These are phyloP conservation scores for Solanum hybrid DNA, from an alignment of 305 asterid species.

Conservation along the genomic window DNA sequence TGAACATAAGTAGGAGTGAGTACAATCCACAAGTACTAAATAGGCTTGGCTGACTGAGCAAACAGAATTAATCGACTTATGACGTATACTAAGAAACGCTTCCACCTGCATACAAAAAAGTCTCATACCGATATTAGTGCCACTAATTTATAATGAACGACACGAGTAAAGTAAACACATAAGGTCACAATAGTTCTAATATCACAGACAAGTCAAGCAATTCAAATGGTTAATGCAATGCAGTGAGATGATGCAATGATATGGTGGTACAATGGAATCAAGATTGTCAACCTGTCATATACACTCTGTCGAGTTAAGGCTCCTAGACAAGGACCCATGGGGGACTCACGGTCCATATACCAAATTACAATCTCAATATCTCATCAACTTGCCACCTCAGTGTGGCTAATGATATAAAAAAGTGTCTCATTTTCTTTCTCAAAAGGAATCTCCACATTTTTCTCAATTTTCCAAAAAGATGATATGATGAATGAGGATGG, in stretches of 20 bases:
- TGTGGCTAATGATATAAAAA: background rate
- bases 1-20: background rate
- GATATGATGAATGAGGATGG: too few species aligned
- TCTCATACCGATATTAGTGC: background rate
- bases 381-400: background rate
- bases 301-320: background rate
- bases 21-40: background rate
- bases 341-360: background rate
- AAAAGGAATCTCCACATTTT: too few species aligned
- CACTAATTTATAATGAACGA: background rate
- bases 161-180: background rate
- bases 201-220: background rate
- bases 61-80: background rate
- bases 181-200: background rate
- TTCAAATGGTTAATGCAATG: background rate
- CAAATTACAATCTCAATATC: background rate
- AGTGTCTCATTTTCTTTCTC: background rate
- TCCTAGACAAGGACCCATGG: background rate
- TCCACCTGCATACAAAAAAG: background rate
- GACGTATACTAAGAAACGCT: background rate
- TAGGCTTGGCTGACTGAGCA: background rate
- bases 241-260: background rate
- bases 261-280: background rate
- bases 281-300: background rate
- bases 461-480: too few species aligned